Evolutionary conservation across 2,329 filamentous ascomycete genomes (phyloP).

Genomic region (Lecanicillium sp.): DNA sequence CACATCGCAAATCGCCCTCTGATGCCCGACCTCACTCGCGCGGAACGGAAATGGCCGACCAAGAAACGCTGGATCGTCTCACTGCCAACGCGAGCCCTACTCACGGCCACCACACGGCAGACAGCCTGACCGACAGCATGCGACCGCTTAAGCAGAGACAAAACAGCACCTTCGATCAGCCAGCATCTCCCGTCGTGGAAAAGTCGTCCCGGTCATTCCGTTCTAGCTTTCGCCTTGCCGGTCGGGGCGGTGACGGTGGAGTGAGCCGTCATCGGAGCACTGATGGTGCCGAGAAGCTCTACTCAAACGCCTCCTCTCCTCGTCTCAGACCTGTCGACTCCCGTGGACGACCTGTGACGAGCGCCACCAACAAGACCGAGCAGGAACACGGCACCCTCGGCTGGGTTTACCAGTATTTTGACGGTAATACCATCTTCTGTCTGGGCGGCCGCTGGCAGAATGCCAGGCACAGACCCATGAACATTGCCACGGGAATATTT

Average conservation of each 20-base stretch:
- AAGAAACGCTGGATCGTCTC: constrained; percentile 61
- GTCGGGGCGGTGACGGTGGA: constrained; percentile 45
- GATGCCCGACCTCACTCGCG: constrained; percentile 60
- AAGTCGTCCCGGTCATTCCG: constrained; percentile 72
- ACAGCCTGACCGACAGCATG: constrained; percentile 70
- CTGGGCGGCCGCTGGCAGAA: constrained; percentile 83
- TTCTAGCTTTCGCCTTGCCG: constrained; percentile 64
- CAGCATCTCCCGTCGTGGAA: constrained; percentile 47
- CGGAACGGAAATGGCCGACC: constrained; percentile 75
- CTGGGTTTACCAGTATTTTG: constrained; percentile 86
- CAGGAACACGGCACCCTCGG: constrained; percentile 28
- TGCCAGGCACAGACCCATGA: constrained; percentile 79
- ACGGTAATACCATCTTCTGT: constrained; percentile 88
- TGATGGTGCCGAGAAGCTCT: constrained; percentile 73
- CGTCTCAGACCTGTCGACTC: constrained; percentile 48
- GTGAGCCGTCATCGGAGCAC: constrained; percentile 49
- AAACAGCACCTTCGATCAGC: constrained; percentile 22
- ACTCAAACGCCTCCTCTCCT: constrained; percentile 72
- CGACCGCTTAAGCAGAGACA: constrained; percentile 58
- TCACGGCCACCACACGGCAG: constrained; percentile 46
- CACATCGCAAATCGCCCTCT: constrained; percentile 20
- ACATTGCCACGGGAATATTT: constrained; percentile 75
- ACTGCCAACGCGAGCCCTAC: constrained; percentile 72
- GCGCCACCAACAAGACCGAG: constrained; percentile 22
- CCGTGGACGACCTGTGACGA: constrained; percentile 17